These are phyloP conservation scores for Postia placenta DNA, from an alignment of 768 basidiomycete species.

Conservation along the genomic window DNA sequence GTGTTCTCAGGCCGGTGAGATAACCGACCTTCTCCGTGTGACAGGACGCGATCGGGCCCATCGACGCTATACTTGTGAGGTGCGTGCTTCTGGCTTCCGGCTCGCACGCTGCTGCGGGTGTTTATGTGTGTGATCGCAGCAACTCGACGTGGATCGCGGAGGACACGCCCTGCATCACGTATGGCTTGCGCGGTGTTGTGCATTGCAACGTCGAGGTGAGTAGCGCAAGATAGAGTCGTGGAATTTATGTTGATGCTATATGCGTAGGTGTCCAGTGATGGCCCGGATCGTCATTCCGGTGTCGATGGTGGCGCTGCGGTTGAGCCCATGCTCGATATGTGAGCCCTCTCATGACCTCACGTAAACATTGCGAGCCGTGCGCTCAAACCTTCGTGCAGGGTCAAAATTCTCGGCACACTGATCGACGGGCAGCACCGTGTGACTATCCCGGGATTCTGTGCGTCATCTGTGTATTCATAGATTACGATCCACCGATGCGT, in stretches of 20 bases:
- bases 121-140: conserved; percentile 31
- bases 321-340: conserved; percentile 96
- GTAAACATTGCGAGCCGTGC: too few species aligned
- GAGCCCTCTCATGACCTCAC: conserved; percentile 15
- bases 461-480: conserved; percentile 23
- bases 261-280: conserved; percentile 66
- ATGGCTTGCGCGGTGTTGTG: conserved; percentile 90
- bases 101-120: not conserved
- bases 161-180: conserved; percentile 88
- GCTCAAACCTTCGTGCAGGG: too few species aligned
- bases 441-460: conserved; percentile 79
- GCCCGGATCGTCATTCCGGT: conserved; percentile 88
- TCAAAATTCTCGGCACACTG: conserved; percentile 71
- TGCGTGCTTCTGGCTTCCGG: conserved; percentile 21
- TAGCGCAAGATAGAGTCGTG: too few species aligned
- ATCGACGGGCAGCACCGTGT: conserved; percentile 53
- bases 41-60: conserved; percentile 74
- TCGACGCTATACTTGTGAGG: conserved; percentile 90
- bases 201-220: conserved; percentile 73
- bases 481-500: not conserved
- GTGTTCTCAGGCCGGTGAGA: not conserved
- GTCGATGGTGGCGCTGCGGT: conserved; percentile 83
- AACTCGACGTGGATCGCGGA: conserved; percentile 98
- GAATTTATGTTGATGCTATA: too few species aligned
- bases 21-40: not conserved